These are phyloP conservation scores for Talaromyces sp. DNA, from an alignment of 2,329 filamentous ascomycete genomes.

Conservation along the genomic window DNA sequence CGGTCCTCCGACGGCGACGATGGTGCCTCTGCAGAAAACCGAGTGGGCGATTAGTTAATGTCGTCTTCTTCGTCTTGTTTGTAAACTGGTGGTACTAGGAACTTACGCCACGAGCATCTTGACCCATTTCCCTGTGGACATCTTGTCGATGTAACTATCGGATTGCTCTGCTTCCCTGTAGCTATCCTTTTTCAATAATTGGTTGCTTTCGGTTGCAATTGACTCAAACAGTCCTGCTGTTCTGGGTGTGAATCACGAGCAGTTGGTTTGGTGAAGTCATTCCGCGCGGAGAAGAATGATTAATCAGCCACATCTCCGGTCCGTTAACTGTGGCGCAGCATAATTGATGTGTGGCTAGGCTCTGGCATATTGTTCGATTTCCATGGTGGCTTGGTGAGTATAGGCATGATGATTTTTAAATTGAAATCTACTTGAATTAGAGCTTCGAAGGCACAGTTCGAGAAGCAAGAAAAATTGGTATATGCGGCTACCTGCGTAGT, in stretches of 20 bases:
- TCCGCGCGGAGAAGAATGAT: not conserved
- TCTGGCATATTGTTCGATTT: too few relatives aligned
- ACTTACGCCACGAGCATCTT: conserved; percentile 71
- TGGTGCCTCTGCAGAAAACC: conserved; percentile 57
- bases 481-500: not conserved
- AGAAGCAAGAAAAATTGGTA: not conserved
- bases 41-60: not conserved
- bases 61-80: not conserved
- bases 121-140: conserved; percentile 44
- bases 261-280: not conserved
- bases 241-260: not conserved
- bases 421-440: too few relatives aligned
- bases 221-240: conserved; percentile 3
- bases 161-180: not conserved
- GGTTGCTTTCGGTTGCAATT: not conserved
- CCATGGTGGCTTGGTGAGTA: too few relatives aligned
- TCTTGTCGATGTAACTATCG: not conserved
- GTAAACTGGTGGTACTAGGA: not conserved
- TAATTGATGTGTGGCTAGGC: not conserved
- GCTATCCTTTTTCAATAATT: not conserved
- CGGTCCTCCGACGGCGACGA: conserved; percentile 78
- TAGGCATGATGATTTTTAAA: too few relatives aligned
- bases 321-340: not conserved
- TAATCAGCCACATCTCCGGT: conserved; percentile 3
- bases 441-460: not conserved